Evolutionary conservation across 495 filamentous ascomycete genomes (phyloP).

Genomic region (Terfezia claveryi): DNA sequence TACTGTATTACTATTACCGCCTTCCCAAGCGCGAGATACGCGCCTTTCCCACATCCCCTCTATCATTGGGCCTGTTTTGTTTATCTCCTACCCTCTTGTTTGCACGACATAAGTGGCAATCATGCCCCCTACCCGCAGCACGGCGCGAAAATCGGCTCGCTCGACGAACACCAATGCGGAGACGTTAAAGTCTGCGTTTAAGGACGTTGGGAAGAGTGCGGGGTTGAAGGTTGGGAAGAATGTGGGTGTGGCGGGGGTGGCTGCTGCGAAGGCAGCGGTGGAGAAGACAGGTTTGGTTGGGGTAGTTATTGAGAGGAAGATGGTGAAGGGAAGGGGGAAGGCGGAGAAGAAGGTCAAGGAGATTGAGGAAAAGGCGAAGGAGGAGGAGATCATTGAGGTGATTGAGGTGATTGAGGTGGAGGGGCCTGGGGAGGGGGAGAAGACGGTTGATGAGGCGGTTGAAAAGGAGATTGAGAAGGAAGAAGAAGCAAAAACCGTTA

Average conservation of each 20-base stretch:
- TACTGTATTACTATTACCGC: too few species aligned
- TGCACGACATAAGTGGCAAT: too few species aligned
- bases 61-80: too few species aligned
- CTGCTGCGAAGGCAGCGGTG: not conserved
- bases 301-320: not conserved
- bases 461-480: not conserved
- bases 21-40: too few species aligned
- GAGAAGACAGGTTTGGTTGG: not conserved
- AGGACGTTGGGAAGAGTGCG: not conserved
- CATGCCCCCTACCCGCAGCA: too few species aligned
- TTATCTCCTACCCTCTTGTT: too few species aligned
- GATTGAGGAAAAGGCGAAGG: not conserved
- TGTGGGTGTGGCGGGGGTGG: too few species aligned
- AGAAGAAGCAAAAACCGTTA: too few species aligned
- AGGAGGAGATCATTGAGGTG: not conserved
- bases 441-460: not conserved
- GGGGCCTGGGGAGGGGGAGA: not conserved
- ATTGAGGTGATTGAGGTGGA: constrained; percentile 4
- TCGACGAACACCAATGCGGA: not conserved
- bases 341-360: not conserved
- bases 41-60: too few species aligned
- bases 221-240: not conserved
- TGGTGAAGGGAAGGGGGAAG: not conserved
- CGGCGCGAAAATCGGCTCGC: not conserved
- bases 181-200: not conserved